These are phyloP conservation scores for Sarocladium kiliense DNA, from an alignment of 2,329 filamentous ascomycete genomes.

Conservation along the genomic window DNA sequence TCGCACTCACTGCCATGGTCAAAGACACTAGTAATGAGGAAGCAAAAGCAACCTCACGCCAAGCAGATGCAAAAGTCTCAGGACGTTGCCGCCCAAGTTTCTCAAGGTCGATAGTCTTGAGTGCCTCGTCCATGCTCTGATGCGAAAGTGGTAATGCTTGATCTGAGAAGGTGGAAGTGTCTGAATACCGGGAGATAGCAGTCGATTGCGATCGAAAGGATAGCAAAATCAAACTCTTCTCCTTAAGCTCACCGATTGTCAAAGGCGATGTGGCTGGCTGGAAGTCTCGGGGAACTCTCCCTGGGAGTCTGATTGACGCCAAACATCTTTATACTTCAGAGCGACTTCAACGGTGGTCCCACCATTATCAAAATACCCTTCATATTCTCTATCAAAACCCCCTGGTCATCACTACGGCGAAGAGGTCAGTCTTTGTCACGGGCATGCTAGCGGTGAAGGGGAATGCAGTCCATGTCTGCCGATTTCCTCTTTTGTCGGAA, in stretches of 20 bases:
- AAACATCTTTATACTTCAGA: not conserved
- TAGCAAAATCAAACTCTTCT: not conserved
- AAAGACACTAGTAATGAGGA: not conserved
- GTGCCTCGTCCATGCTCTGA: not conserved
- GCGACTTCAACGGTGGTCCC: not conserved
- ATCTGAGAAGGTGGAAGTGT: not conserved
- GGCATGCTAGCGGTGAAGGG: not conserved
- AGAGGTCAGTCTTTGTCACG: no score
- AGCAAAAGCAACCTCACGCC: constrained; percentile 4
- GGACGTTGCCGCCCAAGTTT: constrained; percentile 2
- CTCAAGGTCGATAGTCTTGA: not conserved
- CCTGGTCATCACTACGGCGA: no score
- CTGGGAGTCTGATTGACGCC: not conserved
- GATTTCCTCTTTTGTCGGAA: not conserved
- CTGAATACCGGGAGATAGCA: no score
- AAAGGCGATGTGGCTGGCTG: not conserved
- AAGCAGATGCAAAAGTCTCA: not conserved
- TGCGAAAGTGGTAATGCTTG: not conserved
- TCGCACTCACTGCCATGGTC: constrained; percentile 1
- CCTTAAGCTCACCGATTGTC: not conserved
- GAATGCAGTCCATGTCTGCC: not conserved
- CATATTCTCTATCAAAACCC: not conserved
- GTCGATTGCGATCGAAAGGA: not conserved
- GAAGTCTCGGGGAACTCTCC: not conserved
- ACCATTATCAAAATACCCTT: not conserved